These are phyloP conservation scores for Zostera marina DNA, from an alignment of 116 monocot genomes.

Conservation along the genomic window DNA sequence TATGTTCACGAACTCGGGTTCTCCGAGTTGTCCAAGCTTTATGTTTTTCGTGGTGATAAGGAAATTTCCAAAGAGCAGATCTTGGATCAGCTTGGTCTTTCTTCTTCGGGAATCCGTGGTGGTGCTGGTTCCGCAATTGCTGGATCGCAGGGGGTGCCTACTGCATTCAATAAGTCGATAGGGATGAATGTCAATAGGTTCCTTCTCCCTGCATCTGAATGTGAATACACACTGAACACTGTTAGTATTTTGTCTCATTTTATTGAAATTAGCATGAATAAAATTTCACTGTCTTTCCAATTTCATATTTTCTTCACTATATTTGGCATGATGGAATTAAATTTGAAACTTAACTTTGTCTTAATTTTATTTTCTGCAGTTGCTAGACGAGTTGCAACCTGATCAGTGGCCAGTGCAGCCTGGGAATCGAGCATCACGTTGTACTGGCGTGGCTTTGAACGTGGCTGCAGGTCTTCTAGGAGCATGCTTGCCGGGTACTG, in stretches of 20 bases:
- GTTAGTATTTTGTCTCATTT: conserved; percentile 21
- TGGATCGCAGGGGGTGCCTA: neutral
- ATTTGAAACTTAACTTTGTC: neutral
- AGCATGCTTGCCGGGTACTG: conserved; percentile 83
- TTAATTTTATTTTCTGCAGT: conserved; percentile 18
- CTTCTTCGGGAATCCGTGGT: conserved; percentile 1
- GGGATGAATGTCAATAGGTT: conserved; percentile 45
- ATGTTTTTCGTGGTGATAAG: conserved; percentile 82
- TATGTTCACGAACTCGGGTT: conserved; percentile 87
- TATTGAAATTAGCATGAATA: neutral
- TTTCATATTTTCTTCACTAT: neutral
- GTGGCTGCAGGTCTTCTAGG: conserved; percentile 88
- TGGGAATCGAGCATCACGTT: conserved; percentile 55
- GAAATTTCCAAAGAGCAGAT: conserved; percentile 79
- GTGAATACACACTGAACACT: conserved; percentile 74
- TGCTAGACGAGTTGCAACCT: conserved; percentile 84
- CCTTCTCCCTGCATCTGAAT: conserved; percentile 77
- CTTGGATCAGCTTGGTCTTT: conserved; percentile 79
- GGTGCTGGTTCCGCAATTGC: conserved; percentile 1
- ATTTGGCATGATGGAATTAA: neutral
- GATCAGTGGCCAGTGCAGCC: conserved; percentile 92
- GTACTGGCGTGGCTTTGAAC: conserved; percentile 89
- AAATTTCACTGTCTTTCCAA: neutral
- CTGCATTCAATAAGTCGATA: neutral
- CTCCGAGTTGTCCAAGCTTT: conserved; percentile 60